Base-by-base conservation (phyloP, 306 rosid species). In the Gastrolobium bilobum region DNA sequence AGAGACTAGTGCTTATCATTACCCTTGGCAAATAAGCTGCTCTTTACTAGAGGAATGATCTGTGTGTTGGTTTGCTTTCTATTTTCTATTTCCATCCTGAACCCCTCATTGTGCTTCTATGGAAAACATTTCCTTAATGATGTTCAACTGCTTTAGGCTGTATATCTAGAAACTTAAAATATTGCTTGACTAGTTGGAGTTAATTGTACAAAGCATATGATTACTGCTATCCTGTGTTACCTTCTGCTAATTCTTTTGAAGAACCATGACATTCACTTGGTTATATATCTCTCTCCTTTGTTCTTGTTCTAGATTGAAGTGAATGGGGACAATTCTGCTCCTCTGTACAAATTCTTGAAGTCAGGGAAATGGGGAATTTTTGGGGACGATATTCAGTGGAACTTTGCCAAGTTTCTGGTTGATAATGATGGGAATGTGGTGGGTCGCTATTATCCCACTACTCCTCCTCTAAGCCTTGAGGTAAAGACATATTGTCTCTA, bases 301-400 rank as follows among this genome's bases (percentile, higher is more conserved):
- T 43, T 44, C 6, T 62, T 60, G 38, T 53, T 65, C 2, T 87
- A 92, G 92, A 80, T 89, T 83, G 96, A 90, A 84, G 96, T 90
- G 71, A 91, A 93, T 73, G 94, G 97, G 15, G 87, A 77, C 4
- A 75, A 84, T 38, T 20, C 94, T 66, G 84, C 88, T 53, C 89
- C 90, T 48, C 7, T 93, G 51, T 90, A 88, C 80, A 89, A 89
- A 85, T 90, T 89, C 77, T 76, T 93, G 69, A 93, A 90, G 86
- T 13, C 70, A 20, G 90, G 87, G 2, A 88, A 86, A 75, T 90
- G 94, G 91, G 96, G 94, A 7, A 68, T 93, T 50, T 82, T 90
- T 29, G 88, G 85, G 70, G 97, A 93, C 69, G 71, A 93, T 58
- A 86, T 90, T 43, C 96, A 86, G 73, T 90, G 97, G 96, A 93